A percentile compares a stretch with the other conserved stretches of the same genome.
phyloP scores from a whole-genome alignment of 140 eudicot genomes.

The Cichorium intybus region DNA sequence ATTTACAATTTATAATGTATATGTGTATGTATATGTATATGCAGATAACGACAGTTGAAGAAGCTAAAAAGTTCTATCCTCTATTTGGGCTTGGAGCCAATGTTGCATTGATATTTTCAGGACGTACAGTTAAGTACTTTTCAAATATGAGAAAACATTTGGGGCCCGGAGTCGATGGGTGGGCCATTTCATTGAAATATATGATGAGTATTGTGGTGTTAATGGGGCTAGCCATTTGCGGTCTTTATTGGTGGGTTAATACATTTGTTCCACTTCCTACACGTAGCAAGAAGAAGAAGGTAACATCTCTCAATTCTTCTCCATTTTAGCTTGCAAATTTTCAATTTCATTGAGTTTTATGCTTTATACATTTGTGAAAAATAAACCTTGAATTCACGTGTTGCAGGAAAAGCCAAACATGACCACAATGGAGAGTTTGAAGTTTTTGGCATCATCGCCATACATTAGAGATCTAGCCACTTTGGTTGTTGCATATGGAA shows the following conservation, averaged over 20 bases:
- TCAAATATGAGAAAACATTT: conserved; percentile 71
- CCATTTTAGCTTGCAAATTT: neutral
- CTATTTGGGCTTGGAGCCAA: conserved; percentile 95
- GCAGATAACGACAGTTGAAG: conserved; percentile 94
- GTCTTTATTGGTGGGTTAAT: conserved; percentile 98
- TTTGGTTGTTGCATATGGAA: conserved; percentile 95
- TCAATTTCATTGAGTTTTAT: neutral
- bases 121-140: conserved; percentile 94
- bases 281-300: conserved; percentile 99
- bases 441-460: conserved; percentile 82
- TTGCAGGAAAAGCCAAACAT: conserved; percentile 90
- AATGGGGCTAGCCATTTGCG: conserved; percentile 87
- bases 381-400: neutral
- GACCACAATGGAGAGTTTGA: conserved; percentile 98
- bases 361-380: neutral
- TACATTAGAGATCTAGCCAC: conserved; percentile 95
- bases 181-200: conserved; percentile 91
- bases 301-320: conserved; percentile 1
- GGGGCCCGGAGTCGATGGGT: conserved; percentile 99
- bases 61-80: conserved; percentile 96
- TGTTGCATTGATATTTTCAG: conserved; percentile 92
- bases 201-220: conserved; percentile 97
- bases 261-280: conserved; percentile 76
- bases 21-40: conserved; percentile 4
- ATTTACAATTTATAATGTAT: neutral